Base-by-base conservation (phyloP, 2,329 filamentous ascomycete genomes). In the Microdochium trichocladiopsis region DNA sequence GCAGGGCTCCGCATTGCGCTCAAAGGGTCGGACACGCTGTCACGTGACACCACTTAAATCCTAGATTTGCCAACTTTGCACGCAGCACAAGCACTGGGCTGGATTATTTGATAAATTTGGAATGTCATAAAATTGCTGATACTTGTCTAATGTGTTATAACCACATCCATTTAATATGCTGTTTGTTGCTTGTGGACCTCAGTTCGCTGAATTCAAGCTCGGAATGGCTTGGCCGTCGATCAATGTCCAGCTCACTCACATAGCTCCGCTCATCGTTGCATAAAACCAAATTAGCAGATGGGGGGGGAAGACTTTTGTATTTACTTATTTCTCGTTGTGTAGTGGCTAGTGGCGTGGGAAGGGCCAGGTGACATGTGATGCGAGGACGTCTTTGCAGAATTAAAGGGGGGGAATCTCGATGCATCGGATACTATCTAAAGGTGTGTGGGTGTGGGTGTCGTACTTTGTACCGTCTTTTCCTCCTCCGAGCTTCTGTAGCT, bases 401-500 rank as follows among this genome's bases (percentile, higher is more conserved):
- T 6, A 22, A 22, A 45, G n/a, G 12, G 41, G 41, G 41, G 41
- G 41, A 45, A 45, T 45, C 41, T 45, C 18, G 41, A 45, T 45
- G 41, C 41, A 22, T 45, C 41, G 21, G 18, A 45, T 45, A 45
- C 41, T 45, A 45, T 45, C 41, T 45, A 45, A 45, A 18, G 41
- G 41, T 16, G 14, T 16, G 36, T 41, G 36, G 8, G 36, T 45
- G 41, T 45, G 41, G 10, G 41, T 45, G 41, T 22, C 6, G 12
- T 22, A 18, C 6, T 16, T 45, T 21, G 6, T 22, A 53, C 57
- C 57, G 57, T 57, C 55, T 57, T 53, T 52, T 56, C 25, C 53
- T 53, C 58, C 50, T 50, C 23, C 52, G 50, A 51, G 23, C 49
- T 12, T 24, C 48, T 10, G 11, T 43, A 8, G 28, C 28, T 31